A percentile compares a stretch with the other conserved stretches of the same genome.
phyloP scores from a whole-genome alignment of 768 basidiomycete genomes.

The Collybiopsis luxurians region DNA sequence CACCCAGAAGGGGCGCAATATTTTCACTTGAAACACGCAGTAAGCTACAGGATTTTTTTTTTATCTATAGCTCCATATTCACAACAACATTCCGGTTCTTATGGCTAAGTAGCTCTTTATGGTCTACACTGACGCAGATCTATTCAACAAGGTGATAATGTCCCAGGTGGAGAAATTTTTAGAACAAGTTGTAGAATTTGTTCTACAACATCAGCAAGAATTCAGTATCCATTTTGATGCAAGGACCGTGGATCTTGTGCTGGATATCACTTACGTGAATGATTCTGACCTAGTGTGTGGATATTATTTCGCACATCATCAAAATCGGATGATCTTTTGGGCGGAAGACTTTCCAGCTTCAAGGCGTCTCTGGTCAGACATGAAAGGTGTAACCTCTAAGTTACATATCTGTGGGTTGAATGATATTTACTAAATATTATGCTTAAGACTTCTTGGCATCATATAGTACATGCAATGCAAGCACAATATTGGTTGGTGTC shows the following conservation, averaged over 20 bases:
- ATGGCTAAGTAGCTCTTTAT: background rate
- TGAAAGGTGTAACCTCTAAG: background rate
- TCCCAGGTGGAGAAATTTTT: background rate
- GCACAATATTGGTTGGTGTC: background rate
- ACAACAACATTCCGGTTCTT: background rate
- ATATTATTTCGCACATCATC: background rate
- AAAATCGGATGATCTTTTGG: background rate
- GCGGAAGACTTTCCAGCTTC: background rate
- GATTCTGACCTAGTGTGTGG: background rate
- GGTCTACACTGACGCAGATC: background rate
- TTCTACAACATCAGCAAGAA: background rate
- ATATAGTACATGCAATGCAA: background rate
- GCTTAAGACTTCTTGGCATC: too few relatives aligned
- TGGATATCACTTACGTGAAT: background rate
- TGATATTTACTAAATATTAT: too few relatives aligned
- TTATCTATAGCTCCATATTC: too few relatives aligned
- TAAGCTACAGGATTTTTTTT: too few relatives aligned
- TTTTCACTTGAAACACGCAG: background rate
- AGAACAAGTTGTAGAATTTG: background rate
- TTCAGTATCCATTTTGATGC: background rate
- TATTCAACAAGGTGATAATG: background rate
- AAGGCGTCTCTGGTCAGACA: background rate
- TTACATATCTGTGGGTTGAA: background rate
- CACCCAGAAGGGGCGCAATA: background rate
- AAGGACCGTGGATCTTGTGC: background rate